phyloP scores from a whole-genome alignment of 2,329 filamentous ascomycete genomes.

The Metarhizium album region DNA sequence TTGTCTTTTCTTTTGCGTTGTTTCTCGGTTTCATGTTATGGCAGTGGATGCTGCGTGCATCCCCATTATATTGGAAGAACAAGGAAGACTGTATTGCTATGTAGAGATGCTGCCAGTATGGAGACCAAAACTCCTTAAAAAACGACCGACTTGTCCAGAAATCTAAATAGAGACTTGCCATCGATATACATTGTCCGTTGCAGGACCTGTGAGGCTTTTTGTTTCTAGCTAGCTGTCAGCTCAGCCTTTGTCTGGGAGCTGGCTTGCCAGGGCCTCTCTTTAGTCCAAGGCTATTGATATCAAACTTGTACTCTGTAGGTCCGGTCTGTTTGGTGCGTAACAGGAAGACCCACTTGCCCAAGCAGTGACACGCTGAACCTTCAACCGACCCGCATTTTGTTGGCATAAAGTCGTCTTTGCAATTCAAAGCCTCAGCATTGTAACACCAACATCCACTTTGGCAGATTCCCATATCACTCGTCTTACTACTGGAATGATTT shows the following conservation, averaged over 20 bases:
- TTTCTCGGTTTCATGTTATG: neutral
- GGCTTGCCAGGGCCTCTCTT: too few relatives aligned
- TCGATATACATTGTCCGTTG: neutral
- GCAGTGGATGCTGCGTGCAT: neutral
- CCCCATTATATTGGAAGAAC: neutral
- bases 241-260: too few relatives aligned
- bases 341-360: neutral
- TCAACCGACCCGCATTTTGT: too few relatives aligned
- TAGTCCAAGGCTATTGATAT: too few relatives aligned
- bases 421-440: too few relatives aligned
- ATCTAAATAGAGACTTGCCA: neutral
- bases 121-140: neutral
- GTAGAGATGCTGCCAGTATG: neutral
- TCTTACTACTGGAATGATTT: neutral
- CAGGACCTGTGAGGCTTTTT: neutral
- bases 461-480: neutral
- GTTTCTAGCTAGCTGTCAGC: too few relatives aligned
- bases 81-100: neutral
- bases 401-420: too few relatives aligned
- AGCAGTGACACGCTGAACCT: too few relatives aligned
- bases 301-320: neutral
- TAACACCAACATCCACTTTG: neutral
- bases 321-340: too few relatives aligned
- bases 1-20: neutral
- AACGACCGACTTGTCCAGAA: neutral